Evolutionary conservation across 257 asterid genomes (phyloP).

Genomic region (Solanum stenotomum): DNA sequence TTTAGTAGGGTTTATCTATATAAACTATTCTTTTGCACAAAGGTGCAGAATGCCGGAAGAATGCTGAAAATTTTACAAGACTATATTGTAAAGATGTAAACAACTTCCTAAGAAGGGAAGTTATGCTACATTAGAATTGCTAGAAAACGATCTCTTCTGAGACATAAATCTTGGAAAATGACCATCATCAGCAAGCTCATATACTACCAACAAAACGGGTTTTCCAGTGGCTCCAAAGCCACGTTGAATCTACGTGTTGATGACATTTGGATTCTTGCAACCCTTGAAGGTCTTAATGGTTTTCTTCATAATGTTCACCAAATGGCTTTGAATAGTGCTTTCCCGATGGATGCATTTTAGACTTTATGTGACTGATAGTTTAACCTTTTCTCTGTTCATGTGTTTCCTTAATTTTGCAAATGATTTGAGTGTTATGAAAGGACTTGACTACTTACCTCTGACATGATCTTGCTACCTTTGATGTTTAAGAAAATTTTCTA

Average conservation of each 20-base stretch:
- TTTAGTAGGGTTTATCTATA: background rate
- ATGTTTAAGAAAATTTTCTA: background rate
- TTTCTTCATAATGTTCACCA: background rate
- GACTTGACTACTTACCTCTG: background rate
- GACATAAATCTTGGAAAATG: background rate
- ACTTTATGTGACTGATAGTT: background rate
- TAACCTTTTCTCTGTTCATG: background rate
- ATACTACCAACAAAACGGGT: background rate
- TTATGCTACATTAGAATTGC: background rate
- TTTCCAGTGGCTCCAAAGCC: background rate
- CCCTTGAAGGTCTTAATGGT: background rate
- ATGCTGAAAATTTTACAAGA: background rate
- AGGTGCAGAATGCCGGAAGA: background rate
- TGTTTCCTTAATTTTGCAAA: background rate
- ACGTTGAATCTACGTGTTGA: too few relatives aligned
- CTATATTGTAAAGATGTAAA: background rate
- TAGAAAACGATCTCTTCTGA: background rate
- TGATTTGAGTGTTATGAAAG: background rate
- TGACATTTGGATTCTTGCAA: background rate
- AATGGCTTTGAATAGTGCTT: background rate
- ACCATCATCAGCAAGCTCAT: background rate
- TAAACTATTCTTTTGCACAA: background rate
- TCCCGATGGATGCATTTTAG: background rate
- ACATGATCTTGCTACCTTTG: background rate
- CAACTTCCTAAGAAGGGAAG: background rate